Base-by-base conservation (phyloP, 2,329 filamentous ascomycete genomes). In the Fusarium xyrophilum region DNA sequence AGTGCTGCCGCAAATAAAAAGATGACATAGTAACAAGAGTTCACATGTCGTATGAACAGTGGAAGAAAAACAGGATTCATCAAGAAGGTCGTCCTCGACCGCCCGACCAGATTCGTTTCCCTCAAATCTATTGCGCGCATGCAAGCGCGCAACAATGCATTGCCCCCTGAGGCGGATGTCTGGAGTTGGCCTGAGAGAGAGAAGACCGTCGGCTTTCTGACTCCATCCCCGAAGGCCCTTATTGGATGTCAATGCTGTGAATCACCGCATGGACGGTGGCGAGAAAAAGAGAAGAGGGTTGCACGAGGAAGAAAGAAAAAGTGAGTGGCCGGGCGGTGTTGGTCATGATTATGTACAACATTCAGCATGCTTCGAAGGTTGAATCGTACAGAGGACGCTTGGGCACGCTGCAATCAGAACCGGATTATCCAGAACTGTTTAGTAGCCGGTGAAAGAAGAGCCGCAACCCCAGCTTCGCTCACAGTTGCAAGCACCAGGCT, bases 391-490 rank as follows among this genome's bases (percentile, higher is more conserved):
- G 53, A 48, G 50, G 57, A 62, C 63, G 42, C 58, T 65, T 58
- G 52, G 38, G 58, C 56, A 70, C 69, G 73, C 73, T 70, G 70
- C 43, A 73, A 65, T 50, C 35, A 27, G 50, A 50, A 39, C 27
- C 33, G 23, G 25, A 54, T 21, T 39, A 51, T 62, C 68, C 71
- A 46, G 43, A 27, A 25, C 40, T 27, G 60, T 53, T 63, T 69
- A 69, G 72, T 60, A 60, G 36, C 54, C 28, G 15, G 46, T 56
- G 69, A 77, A 77, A 58, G 68, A 70, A 56, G 52, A 52, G 60
- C 68, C 68, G 67, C 74, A 89, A 68, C 93, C 93, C 87, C 93
- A 97, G 85, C 85, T 84, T 82, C 89, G 88, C 89, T 97, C 94
- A 74, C 93, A 93, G 65, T 81, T 81, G 80, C 89, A 92, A 35